phyloP scores from a whole-genome alignment of 164 flowering plant genomes.

The Hamamelis virginiana region DNA sequence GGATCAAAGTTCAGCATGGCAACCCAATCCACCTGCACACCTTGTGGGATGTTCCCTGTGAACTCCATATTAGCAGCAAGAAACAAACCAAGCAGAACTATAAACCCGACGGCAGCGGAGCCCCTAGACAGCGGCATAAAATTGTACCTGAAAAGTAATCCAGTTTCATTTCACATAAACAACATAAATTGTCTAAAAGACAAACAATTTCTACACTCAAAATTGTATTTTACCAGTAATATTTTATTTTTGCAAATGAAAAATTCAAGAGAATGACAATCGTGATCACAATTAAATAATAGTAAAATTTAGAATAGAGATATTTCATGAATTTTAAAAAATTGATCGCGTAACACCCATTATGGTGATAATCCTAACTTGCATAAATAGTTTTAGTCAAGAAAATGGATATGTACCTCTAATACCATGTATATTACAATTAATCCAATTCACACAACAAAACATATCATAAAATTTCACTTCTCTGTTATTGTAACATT shows the following conservation, averaged over 20 bases:
- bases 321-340: too few species aligned
- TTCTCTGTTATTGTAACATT: too few species aligned
- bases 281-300: too few species aligned
- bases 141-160: slow-evolving; percentile 70
- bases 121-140: slow-evolving; percentile 98
- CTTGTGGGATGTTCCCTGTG: slow-evolving; percentile 72
- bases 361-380: too few species aligned
- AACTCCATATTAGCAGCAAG: slow-evolving; percentile 98
- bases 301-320: too few species aligned
- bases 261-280: too few species aligned
- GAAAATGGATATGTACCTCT: too few species aligned
- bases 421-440: too few species aligned
- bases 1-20: slow-evolving; percentile 78
- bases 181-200: neutral
- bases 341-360: too few species aligned
- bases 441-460: too few species aligned
- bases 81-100: slow-evolving; percentile 78
- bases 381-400: too few species aligned
- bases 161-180: neutral
- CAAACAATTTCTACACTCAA: neutral
- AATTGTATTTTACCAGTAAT: slow-evolving; percentile 66
- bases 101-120: slow-evolving; percentile 79
- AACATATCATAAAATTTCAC: too few species aligned
- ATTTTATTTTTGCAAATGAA: slow-evolving; percentile 84
- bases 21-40: slow-evolving; percentile 94